These are phyloP conservation scores for Pseudocercospora musae DNA, from an alignment of 2,329 filamentous ascomycete species.

Conservation along the genomic window DNA sequence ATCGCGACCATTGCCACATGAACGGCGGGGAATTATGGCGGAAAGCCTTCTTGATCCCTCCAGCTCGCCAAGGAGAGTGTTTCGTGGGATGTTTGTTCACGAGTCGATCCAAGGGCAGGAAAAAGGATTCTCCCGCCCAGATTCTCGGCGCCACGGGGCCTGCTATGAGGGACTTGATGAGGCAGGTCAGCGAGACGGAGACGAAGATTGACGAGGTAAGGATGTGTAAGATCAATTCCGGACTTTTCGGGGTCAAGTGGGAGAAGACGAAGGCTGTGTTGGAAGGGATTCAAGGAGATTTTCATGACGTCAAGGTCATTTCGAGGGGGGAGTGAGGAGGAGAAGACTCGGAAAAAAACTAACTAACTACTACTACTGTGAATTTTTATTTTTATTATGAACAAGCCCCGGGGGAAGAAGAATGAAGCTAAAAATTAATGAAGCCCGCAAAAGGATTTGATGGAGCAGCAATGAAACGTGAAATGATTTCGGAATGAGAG, in stretches of 20 bases:
- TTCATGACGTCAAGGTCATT: constrained; percentile 24
- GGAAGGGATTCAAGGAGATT: constrained; percentile 30
- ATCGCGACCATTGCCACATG: constrained; percentile 48
- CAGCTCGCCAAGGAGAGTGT: constrained; percentile 37
- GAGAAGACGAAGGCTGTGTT: constrained; percentile 46
- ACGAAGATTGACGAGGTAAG: constrained; percentile 20
- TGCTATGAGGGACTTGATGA: constrained; percentile 50
- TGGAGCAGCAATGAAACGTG: too few species aligned
- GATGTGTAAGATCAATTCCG: constrained; percentile 50
- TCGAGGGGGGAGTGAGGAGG: constrained; percentile 14
- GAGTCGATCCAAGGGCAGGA: constrained; percentile 47
- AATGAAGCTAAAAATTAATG: too few species aligned
- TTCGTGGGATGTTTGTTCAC: constrained; percentile 62
- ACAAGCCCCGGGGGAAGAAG: too few species aligned
- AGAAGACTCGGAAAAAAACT: too few species aligned
- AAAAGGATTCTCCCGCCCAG: constrained; percentile 39
- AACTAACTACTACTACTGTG: too few species aligned
- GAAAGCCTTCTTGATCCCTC: constrained; percentile 54
- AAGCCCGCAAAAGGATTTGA: too few species aligned
- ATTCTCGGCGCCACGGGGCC: constrained; percentile 51
- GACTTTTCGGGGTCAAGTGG: constrained; percentile 57
- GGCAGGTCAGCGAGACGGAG: constrained; percentile 38
- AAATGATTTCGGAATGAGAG: too few species aligned
- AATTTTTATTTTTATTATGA: too few species aligned
- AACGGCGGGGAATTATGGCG: constrained; percentile 38